phyloP scores from a whole-genome alignment of 2,329 filamentous ascomycete genomes.

The Diatrype stigma region DNA sequence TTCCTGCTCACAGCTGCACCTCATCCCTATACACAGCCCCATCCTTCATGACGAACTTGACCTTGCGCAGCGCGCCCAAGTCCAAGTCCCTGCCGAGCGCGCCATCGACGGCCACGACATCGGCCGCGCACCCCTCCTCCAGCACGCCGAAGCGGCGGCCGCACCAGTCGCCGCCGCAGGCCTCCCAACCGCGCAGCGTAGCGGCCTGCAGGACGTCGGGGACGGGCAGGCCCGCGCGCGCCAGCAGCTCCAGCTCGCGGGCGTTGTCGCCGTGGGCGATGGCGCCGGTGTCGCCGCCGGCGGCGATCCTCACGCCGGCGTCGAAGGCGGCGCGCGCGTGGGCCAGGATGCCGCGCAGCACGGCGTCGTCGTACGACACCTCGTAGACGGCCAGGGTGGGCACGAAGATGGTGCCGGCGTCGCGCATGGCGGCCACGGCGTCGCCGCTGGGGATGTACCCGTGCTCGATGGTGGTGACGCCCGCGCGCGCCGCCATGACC shows the following conservation, averaged over 20 bases:
- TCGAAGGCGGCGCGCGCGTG: slow-evolving; percentile 42
- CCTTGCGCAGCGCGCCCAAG: slow-evolving; percentile 37
- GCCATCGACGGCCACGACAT: slow-evolving; percentile 45
- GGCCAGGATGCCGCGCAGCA: slow-evolving; percentile 28
- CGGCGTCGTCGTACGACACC: slow-evolving; percentile 17
- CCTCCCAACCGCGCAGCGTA: slow-evolving; percentile 51
- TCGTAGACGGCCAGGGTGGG: slow-evolving; percentile 48
- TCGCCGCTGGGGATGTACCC: slow-evolving; percentile 34
- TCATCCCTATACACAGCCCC: slow-evolving; percentile 42
- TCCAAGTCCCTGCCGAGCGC: slow-evolving; percentile 37
- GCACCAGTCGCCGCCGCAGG: slow-evolving; percentile 48
- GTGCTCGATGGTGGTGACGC: slow-evolving; percentile 46
- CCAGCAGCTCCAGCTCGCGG: slow-evolving; percentile 51
- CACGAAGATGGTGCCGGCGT: slow-evolving; percentile 44
- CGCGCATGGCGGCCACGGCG: slow-evolving; percentile 39
- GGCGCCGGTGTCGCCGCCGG: slow-evolving; percentile 51
- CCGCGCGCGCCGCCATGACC: slow-evolving; percentile 41
- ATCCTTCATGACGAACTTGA: slow-evolving; percentile 56
- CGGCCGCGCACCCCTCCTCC: slow-evolving; percentile 44
- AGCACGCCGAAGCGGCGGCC: slow-evolving; percentile 50
- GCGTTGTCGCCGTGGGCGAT: slow-evolving; percentile 50
- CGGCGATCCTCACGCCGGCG: slow-evolving; percentile 44
- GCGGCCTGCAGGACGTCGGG: slow-evolving; percentile 45
- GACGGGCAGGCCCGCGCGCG: slow-evolving; percentile 45
- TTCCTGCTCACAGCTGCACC: no score